Evolutionary conservation across 2,329 filamentous ascomycete species (phyloP), one percentile per base, ranked within the genome.

Genomic region (Ophiocordyceps camponoti-rufipedis): DNA sequence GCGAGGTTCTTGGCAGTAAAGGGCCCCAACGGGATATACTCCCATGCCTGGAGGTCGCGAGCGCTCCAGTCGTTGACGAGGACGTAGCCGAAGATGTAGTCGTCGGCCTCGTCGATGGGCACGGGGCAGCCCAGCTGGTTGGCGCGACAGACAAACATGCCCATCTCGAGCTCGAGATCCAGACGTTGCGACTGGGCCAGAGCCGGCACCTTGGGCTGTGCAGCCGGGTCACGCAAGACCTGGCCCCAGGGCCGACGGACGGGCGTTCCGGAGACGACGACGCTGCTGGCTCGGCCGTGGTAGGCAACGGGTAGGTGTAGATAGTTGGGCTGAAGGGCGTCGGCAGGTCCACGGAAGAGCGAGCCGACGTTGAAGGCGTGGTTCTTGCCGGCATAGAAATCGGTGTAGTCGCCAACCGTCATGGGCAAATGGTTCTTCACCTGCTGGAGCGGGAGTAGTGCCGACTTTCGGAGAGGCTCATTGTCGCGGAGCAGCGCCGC

Each of bases 301-400:
- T 91, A 91, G 1, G 78, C 85, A 2, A 89, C 82, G 0, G 85
- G 85, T 0, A 91, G 66, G 52, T 88, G 80, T 43, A 74, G 82
- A 60, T 89, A 91, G 58, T 89, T 89, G 13, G 82, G 80, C 58
- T 88, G 81, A 16, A 91, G 66, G 0, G 83, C 82, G 52, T 86
- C 84, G n/a, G 73, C 71, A 0, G 80, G 72, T 0, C 82, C 83
- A 31, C 85, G 75, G 63, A 89, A 86, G 23, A 88, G 69, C 1
- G 75, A 71, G 3, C 82, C 83, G 9, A 83, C 69, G 52, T 64
- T 64, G 65, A 77, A 82, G 5, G 85, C 85, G 61, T 91, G 85
- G 56, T 88, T 80, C 53, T 80, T 65, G 42, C 85, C 83, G 10
- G 81, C 85, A 56, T 85, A 91, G 64, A 91, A 91, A 57, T 91